Evolutionary conservation across 768 basidiomycete species (phyloP).

Genomic region (Rubroboletus pulcherrimus): DNA sequence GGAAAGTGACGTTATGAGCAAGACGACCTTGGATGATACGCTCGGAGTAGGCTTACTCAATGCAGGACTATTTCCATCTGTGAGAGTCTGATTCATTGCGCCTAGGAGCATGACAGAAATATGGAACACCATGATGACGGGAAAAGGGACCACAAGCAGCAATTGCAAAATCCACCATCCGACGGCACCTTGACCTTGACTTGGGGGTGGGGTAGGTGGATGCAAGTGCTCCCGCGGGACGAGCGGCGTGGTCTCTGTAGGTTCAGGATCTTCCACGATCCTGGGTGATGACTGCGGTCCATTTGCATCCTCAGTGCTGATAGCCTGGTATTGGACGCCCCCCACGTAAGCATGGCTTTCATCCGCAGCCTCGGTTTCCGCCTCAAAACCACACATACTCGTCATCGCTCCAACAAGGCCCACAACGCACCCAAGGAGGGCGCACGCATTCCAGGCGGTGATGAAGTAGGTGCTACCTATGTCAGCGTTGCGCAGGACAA

Average conservation of each 20-base stretch:
- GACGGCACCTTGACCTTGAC: constrained; percentile 19
- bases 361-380: not conserved
- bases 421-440: constrained; percentile 40
- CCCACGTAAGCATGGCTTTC: constrained; percentile 10
- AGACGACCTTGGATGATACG: not conserved
- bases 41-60: constrained; percentile 39
- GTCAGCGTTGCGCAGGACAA: constrained; percentile 37
- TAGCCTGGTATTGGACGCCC: constrained; percentile 27
- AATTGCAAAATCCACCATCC: constrained; percentile 62
- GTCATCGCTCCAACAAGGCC: constrained; percentile 36
- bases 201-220: not conserved
- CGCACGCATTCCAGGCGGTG: constrained; percentile 49
- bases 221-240: constrained; percentile 33
- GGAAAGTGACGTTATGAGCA: not conserved
- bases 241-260: constrained; percentile 58
- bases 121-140: constrained; percentile 51
- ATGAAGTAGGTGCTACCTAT: constrained; percentile 57
- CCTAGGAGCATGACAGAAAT: constrained; percentile 44
- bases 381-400: constrained; percentile 11
- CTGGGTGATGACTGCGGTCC: constrained; percentile 15
- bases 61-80: constrained; percentile 54
- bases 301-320: constrained; percentile 13
- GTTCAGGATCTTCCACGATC: constrained; percentile 36
- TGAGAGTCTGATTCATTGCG: constrained; percentile 53
- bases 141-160: constrained; percentile 49